phyloP scores from a whole-genome alignment of 768 basidiomycete genomes.

The Hericium erinaceus region DNA sequence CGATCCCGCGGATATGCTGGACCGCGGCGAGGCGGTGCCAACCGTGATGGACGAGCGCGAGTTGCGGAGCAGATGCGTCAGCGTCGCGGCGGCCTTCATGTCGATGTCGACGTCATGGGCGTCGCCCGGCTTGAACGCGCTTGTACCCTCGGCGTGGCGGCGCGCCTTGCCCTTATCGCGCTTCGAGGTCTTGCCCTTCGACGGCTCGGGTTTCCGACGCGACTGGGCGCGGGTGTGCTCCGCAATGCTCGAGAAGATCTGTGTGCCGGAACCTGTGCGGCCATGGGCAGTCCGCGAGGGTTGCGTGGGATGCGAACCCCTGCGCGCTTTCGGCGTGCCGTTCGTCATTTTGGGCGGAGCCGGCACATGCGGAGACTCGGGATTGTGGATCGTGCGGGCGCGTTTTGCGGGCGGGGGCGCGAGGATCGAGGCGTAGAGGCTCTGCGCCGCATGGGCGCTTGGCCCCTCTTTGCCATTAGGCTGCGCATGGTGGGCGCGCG shows the following conservation, averaged over 20 bases:
- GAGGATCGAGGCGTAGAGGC: conserved; percentile 65
- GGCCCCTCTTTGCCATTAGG: conserved; percentile 20
- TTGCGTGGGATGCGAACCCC: conserved; percentile 14
- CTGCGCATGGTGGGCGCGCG: conserved; percentile 5
- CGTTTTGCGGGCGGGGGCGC: conserved; percentile 70
- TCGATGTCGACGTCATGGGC: conserved; percentile 54
- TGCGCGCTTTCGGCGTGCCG: conserved; percentile 15
- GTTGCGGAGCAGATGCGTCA: conserved; percentile 63
- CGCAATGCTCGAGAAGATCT: conserved; percentile 10
- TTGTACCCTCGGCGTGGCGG: not conserved
- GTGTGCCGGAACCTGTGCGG: conserved; percentile 4
- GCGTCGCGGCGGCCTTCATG: conserved; percentile 76
- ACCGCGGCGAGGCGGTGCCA: conserved; percentile 60
- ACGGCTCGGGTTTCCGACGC: conserved; percentile 3
- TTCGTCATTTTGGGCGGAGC: conserved; percentile 31
- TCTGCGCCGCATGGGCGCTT: conserved; percentile 39
- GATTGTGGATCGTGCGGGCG: conserved; percentile 73
- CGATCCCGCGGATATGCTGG: conserved; percentile 59
- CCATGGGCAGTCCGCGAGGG: conserved; percentile 3
- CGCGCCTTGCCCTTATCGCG: conserved; percentile 3
- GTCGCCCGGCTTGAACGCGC: conserved; percentile 10
- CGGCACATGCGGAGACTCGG: conserved; percentile 55
- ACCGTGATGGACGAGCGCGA: conserved; percentile 46
- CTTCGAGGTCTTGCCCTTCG: conserved; percentile 4
- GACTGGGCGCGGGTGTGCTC: conserved; percentile 14